phyloP scores from a whole-genome alignment of 2,329 filamentous ascomycete genomes.

The Claviceps pazoutovae region DNA sequence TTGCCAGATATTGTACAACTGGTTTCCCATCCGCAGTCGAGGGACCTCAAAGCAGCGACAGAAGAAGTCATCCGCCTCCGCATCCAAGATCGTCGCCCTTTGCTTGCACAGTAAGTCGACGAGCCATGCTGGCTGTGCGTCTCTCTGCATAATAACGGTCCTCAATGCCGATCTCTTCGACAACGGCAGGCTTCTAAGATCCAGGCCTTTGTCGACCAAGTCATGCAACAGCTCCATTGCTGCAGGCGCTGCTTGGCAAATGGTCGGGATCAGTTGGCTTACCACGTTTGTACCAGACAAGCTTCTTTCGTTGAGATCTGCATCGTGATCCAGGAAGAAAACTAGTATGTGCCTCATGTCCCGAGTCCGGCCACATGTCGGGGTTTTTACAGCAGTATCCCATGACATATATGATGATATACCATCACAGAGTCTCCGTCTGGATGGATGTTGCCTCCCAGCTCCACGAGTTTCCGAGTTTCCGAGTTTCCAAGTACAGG shows the following conservation, averaged over 20 bases:
- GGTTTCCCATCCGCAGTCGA: neutral
- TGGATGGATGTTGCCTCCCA: conserved; percentile 1
- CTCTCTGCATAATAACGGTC: neutral
- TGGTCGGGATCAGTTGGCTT: neutral
- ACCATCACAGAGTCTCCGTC: neutral
- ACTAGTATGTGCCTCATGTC: neutral
- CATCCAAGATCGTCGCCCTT: neutral
- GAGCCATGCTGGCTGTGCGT: conserved; percentile 1
- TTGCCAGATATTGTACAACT: neutral
- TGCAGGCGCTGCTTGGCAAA: neutral
- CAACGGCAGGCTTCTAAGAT: neutral
- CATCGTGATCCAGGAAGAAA: neutral
- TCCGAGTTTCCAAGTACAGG: neutral
- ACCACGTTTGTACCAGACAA: neutral
- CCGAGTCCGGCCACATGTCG: neutral
- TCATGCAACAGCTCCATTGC: neutral
- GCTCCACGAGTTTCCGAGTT: neutral
- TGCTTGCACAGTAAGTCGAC: neutral
- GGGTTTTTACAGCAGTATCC: neutral
- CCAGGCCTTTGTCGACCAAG: neutral
- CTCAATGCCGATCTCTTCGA: neutral
- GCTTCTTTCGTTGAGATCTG: neutral
- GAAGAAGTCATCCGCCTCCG: neutral
- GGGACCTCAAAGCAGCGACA: neutral
- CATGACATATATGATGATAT: neutral